Percentiles rank a stretch among this genome's conserved stretches.
These are phyloP conservation scores for Mortierella sp. DNA, from an alignment of 371 early-diverging fungal genomes.

Conservation along the genomic window DNA sequence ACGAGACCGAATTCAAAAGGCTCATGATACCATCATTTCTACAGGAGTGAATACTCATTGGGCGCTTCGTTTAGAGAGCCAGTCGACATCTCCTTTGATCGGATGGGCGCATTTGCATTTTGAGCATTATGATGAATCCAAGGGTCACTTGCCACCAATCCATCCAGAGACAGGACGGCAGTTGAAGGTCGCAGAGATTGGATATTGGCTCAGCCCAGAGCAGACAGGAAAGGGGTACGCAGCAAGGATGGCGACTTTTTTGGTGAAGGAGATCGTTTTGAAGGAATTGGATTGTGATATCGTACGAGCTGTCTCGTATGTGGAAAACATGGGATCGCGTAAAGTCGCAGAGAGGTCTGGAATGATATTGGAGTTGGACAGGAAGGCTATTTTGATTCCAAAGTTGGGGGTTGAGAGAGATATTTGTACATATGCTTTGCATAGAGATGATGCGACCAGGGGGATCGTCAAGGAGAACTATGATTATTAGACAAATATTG, in stretches of 20 bases:
- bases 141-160: conserved; percentile 10
- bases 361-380: conserved; percentile 33
- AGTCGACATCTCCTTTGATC: conserved; percentile 16
- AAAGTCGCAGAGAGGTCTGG: conserved; percentile 26
- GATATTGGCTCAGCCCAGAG: conserved; percentile 49
- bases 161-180: conserved; percentile 25
- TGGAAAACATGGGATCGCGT: conserved; percentile 27
- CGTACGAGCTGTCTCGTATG: conserved; percentile 38
- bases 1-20: conserved; percentile 25
- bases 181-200: conserved; percentile 29
- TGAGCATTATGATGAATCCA: conserved; percentile 15
- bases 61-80: conserved; percentile 18
- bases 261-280: conserved; percentile 29
- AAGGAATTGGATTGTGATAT: conserved; percentile 39
- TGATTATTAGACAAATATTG: conserved; percentile 28
- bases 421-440: conserved; percentile 28
- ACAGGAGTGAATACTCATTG: conserved; percentile 36
- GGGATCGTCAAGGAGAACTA: conserved; percentile 28
- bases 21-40: conserved; percentile 13
- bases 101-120: conserved; percentile 47
- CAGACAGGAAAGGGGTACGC: conserved; percentile 34
- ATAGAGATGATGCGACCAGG: conserved; percentile 26
- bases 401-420: conserved; percentile 22
- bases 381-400: conserved; percentile 24
- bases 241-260: conserved; percentile 21